phyloP scores from a whole-genome alignment of 1,284 basidiomycete species.

The Lignosus rhinocerotis region DNA sequence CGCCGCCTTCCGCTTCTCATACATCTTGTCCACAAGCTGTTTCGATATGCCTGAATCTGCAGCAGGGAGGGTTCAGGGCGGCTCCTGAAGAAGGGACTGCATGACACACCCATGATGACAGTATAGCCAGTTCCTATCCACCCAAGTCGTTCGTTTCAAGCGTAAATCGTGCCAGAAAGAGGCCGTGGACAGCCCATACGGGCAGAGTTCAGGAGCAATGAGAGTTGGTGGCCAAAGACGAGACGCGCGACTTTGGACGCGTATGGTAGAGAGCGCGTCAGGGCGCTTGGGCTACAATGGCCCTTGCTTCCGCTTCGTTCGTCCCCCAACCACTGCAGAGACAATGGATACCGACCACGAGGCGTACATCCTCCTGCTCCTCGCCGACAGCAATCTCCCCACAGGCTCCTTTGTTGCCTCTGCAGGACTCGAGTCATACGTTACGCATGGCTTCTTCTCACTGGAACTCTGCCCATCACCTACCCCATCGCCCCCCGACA shows the following conservation, averaged over 20 bases:
- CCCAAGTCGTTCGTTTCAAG: neutral
- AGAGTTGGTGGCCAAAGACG: conserved; percentile 7
- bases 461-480: conserved; percentile 23
- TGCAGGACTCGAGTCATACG: conserved; percentile 88
- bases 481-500: conserved; percentile 36
- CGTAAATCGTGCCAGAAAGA: neutral
- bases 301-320: conserved; percentile 14
- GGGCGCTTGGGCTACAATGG: conserved; percentile 10
- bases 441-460: conserved; percentile 80
- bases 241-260: conserved; percentile 15
- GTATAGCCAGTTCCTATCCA: neutral
- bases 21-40: conserved; percentile 84
- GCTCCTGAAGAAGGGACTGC: neutral
- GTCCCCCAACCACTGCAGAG: neutral
- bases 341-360: conserved; percentile 44
- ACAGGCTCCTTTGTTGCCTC: conserved; percentile 88
- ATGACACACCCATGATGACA: conserved; percentile 19
- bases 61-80: conserved; percentile 2
- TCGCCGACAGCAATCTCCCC: conserved; percentile 83
- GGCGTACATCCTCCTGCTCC: conserved; percentile 68
- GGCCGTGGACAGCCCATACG: conserved; percentile 11
- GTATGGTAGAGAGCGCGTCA: conserved; percentile 16
- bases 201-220: conserved; percentile 4
- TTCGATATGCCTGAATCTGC: conserved; percentile 67
- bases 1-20: conserved; percentile 95